A percentile compares a stretch with the other conserved stretches of the same genome.
phyloP scores from a whole-genome alignment of 1,139 yeast genomes.

The Diutina siamensis region DNA sequence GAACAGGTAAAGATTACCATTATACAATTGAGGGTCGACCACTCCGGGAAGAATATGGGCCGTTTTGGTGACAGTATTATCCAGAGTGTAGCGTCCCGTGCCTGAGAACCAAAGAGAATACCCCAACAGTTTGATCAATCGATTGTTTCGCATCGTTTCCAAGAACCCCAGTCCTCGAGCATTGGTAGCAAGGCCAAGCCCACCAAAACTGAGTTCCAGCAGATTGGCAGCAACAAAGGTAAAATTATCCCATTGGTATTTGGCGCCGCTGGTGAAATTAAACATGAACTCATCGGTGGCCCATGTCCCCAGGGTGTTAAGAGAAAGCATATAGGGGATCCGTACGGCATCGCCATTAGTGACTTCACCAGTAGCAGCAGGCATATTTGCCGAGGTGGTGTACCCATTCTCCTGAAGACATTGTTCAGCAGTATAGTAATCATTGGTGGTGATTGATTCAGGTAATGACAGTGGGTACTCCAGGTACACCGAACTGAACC shows the following conservation, averaged over 20 bases:
- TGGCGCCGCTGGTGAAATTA: neutral
- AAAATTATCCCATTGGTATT: neutral
- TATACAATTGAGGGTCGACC: conserved; percentile 34
- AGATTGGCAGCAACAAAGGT: neutral
- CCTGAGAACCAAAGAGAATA: conserved; percentile 43
- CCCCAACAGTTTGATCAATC: conserved; percentile 32
- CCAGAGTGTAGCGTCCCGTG: neutral
- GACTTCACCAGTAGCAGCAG: neutral
- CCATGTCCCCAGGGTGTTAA: conserved; percentile 1
- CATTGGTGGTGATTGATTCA: neutral
- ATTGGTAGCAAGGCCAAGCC: conserved; percentile 45
- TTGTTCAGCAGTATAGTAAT: neutral
- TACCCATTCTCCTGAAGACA: neutral
- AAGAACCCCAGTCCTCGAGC: conserved; percentile 32
- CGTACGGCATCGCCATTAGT: neutral
- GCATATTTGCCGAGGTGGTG: neutral
- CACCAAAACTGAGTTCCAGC: conserved; percentile 27
- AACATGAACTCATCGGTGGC: neutral
- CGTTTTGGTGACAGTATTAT: conserved; percentile 9
- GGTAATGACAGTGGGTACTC: neutral
- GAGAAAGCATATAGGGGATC: neutral
- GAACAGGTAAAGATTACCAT: conserved; percentile 36
- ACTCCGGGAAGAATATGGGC: conserved; percentile 50
- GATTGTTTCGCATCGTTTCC: conserved; percentile 18
- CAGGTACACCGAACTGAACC: neutral